Conservation (phyloP, 2,329 filamentous ascomycete species). For the Nemania serpens region DNA sequence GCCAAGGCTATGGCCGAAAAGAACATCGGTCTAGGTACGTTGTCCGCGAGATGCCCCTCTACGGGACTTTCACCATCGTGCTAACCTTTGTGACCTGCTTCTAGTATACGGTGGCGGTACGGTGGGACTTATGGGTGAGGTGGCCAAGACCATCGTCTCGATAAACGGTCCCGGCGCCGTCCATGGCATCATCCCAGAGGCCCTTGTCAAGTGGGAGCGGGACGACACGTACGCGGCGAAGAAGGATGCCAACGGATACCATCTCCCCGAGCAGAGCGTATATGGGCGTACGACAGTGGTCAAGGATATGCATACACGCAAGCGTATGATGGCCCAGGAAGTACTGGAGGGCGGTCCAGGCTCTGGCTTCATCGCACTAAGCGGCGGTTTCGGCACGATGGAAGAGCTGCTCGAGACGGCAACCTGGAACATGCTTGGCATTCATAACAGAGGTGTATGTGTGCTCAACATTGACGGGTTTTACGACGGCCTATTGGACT, state of each 20-base stretch:
- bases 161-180: conserved; percentile 81
- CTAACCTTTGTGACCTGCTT: conserved; percentile 16
- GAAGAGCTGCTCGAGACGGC: conserved; percentile 93
- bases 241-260: conserved; percentile 53
- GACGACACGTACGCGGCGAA: conserved; percentile 58
- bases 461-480: conserved; percentile 88
- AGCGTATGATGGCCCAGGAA: conserved; percentile 89
- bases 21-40: conserved; percentile 73
- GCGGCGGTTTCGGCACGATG: conserved; percentile 87
- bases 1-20: conserved; percentile 74
- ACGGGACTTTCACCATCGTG: neutral
- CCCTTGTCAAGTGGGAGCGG: conserved; percentile 80
- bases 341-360: conserved; percentile 82
- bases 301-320: conserved; percentile 93
- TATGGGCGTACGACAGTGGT: conserved; percentile 90
- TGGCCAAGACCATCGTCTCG: conserved; percentile 83
- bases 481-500: conserved; percentile 83
- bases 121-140: conserved; percentile 91
- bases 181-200: conserved; percentile 90
- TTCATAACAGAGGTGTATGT: conserved; percentile 79
- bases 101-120: conserved; percentile 93
- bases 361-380: conserved; percentile 85
- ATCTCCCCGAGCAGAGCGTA: conserved; percentile 64
- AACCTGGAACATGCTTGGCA: conserved; percentile 96
- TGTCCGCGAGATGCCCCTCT: neutral